Conservation (phyloP, 257 asterid species). For the Leonotis leonurus region DNA sequence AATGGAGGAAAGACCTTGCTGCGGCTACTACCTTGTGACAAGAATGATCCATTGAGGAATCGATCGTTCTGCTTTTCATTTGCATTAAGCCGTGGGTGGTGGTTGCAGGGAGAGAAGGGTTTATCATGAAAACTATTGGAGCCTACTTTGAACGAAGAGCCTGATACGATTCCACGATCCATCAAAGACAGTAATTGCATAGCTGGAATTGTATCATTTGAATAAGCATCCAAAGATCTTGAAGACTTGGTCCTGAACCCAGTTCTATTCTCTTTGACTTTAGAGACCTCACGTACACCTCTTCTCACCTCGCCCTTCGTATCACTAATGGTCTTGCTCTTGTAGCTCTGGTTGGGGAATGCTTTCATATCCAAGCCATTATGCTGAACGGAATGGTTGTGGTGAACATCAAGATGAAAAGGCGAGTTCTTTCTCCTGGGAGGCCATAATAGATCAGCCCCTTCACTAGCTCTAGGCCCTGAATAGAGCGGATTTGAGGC, state of each 20-base stretch:
- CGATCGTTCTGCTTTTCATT: conserved; percentile 26
- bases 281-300: conserved; percentile 6
- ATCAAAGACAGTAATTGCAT: conserved; percentile 72
- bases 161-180: conserved; percentile 42
- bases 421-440: conserved; percentile 28
- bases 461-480: conserved; percentile 24
- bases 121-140: conserved; percentile 33
- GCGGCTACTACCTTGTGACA: conserved; percentile 26
- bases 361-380: conserved; percentile 14
- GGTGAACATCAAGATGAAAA: too few species aligned
- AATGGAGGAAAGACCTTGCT: conserved; percentile 25
- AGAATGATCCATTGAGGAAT: conserved; percentile 27
- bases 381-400: too few species aligned
- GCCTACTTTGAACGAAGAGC: conserved; percentile 31
- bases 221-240: conserved; percentile 40
- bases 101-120: conserved; percentile 38
- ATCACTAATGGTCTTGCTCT: conserved; percentile 25
- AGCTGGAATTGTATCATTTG: conserved; percentile 74
- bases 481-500: conserved; percentile 25
- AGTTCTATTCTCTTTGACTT: conserved; percentile 16
- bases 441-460: conserved; percentile 30
- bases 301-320: conserved; percentile 22
- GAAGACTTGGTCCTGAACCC: too few species aligned
- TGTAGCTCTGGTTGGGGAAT: conserved; percentile 18
- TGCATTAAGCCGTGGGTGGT: conserved; percentile 36